Base-by-base conservation (phyloP, 495 filamentous ascomycete genomes). In the Terfezia boudieri region DNA sequence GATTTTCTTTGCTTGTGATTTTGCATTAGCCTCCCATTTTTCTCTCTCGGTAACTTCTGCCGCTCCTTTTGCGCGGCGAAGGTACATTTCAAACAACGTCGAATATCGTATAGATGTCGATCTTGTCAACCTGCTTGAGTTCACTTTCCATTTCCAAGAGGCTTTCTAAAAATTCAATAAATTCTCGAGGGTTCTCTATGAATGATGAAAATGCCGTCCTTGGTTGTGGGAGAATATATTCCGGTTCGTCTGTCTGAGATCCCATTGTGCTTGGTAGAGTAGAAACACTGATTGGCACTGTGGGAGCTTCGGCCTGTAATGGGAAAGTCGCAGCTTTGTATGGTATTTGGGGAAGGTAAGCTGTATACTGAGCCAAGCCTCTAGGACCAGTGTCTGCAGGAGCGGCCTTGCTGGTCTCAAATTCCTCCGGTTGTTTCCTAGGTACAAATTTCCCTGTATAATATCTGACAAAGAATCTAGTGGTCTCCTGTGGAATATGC, bases 31-130 rank as follows among this genome's bases (percentile, higher is more conserved):
- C 61, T 95, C 86, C 90, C 90, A 98, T 56, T 81, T 74, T 56
- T 81, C 74, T 59, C 77, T 80, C 57, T 88, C 80, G 36, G 63
- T 56, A 5, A 70, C 68, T 43, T 80, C 77, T 58, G 77, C 82
- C 60, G 79, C 80, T n/a, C 77, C 72, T 59, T 76, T 82, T 43
- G 87, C 83, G 54, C 84, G 85, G 60, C 94, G 83, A 20, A 98
- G 73, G 65, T 95, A 98, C 79, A 96, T 94, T 64, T 98, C 90
- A 64, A 98, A 96, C 35, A 98, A 68, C 0, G 90, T 94, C 1
- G 90, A 96, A 67, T 89, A 89, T 94, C 1, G 90, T 96, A 67
- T 89, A 89, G 43, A 98, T 77, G 66, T 96, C 92, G 8, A 77
- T 72, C 60, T 79, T 82, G 59, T 94, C 83, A 10, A 67, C 61